Percentiles rank a stretch among this genome's conserved stretches.
Conservation (phyloP, 768 basidiomycete genomes). For the Amylocystis lapponica region DNA sequence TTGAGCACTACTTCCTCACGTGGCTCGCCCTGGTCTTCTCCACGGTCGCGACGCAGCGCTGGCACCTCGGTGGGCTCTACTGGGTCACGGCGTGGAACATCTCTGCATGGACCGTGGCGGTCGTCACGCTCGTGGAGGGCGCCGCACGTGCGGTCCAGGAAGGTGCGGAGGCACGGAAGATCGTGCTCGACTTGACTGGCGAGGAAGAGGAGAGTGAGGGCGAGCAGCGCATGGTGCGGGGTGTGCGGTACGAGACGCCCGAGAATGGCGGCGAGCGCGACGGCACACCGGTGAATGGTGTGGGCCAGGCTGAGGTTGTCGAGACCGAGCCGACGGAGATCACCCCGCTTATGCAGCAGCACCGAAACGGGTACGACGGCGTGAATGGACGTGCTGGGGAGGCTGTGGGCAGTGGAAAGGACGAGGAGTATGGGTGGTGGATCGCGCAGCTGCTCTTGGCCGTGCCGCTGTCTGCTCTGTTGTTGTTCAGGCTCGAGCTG, state of each 20-base stretch:
- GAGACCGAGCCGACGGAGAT: conserved; percentile 46
- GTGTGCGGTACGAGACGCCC: conserved; percentile 17
- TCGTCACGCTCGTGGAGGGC: conserved; percentile 34
- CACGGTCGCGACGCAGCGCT: conserved; percentile 37
- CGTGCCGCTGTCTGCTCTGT: conserved; percentile 46
- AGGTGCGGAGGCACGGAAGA: conserved; percentile 9
- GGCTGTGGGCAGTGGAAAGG: neutral
- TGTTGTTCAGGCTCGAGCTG: conserved; percentile 46
- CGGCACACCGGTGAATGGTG: conserved; percentile 15
- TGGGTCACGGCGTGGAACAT: conserved; percentile 52
- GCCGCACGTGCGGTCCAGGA: conserved; percentile 18
- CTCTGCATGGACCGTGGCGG: conserved; percentile 35
- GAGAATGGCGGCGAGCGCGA: conserved; percentile 7
- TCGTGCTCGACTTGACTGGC: conserved; percentile 9
- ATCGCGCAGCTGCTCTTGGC: conserved; percentile 50
- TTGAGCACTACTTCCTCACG: conserved; percentile 51
- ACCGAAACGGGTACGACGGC: conserved; percentile 15
- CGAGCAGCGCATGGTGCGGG: conserved; percentile 16
- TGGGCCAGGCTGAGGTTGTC: conserved; percentile 12
- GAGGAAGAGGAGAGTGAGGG: conserved; percentile 9
- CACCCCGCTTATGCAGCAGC: conserved; percentile 47
- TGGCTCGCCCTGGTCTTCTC: conserved; percentile 53
- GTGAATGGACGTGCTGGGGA: conserved; percentile 10
- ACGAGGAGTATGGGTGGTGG: conserved; percentile 44
- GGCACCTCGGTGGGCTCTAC: conserved; percentile 49